Evolutionary conservation across 2,329 filamentous ascomycete species (phyloP).

Genomic region (Cyphellophora europaea): DNA sequence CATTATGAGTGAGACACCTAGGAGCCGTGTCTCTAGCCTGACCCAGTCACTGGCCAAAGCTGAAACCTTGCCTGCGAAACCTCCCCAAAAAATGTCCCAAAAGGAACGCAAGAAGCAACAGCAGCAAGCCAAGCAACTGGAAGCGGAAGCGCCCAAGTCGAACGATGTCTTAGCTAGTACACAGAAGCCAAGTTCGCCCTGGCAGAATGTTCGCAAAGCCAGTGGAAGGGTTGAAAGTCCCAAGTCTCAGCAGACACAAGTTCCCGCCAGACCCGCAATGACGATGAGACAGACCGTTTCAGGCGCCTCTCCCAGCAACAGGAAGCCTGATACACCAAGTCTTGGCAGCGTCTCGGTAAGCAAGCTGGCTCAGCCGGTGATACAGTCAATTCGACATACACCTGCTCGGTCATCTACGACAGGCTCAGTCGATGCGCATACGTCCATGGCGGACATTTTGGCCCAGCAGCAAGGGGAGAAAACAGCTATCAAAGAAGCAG

Average conservation of each 20-base stretch:
- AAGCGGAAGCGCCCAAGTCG: conserved; percentile 24
- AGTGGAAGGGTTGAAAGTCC: background rate
- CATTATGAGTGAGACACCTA: conserved; percentile 59
- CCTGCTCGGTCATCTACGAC: conserved; percentile 19
- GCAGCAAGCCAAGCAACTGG: conserved; percentile 43
- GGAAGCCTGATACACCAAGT: conserved; percentile 5
- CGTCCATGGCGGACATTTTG: conserved; percentile 81
- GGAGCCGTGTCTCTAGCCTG: conserved; percentile 41
- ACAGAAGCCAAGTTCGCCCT: conserved; percentile 39
- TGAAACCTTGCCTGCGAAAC: conserved; percentile 27
- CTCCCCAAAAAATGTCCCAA: conserved; percentile 63
- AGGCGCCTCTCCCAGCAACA: conserved; percentile 21
- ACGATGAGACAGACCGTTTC: conserved; percentile 54
- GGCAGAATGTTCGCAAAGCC: conserved; percentile 42
- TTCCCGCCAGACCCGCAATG: conserved; percentile 34
- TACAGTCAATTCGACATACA: conserved; percentile 39
- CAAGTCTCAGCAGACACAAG: conserved; percentile 1
- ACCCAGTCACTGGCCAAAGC: conserved; percentile 41
- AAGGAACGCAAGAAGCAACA: conserved; percentile 83
- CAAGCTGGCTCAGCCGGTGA: conserved; percentile 22
- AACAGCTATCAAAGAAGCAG: conserved; percentile 67
- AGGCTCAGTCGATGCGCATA: conserved; percentile 19
- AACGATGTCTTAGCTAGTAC: conserved; percentile 16
- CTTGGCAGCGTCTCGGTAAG: conserved; percentile 18
- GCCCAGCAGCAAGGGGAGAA: conserved; percentile 79